phyloP scores from a whole-genome alignment of 257 asterid genomes.

The Penstemon barbatus region DNA sequence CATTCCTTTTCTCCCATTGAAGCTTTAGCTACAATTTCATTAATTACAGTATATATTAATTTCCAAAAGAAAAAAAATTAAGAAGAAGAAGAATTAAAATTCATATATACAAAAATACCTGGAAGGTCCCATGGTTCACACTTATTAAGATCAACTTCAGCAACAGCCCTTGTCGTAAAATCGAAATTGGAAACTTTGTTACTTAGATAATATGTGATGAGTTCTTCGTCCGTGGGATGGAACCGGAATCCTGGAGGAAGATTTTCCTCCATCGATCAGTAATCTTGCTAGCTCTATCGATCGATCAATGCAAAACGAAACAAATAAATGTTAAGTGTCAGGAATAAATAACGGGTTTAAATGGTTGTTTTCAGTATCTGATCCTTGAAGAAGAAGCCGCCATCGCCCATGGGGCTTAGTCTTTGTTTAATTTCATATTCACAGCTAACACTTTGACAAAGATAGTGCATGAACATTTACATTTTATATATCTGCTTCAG shows the following conservation, averaged over 20 bases:
- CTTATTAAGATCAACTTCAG: conserved; percentile 77
- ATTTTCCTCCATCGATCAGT: conserved; percentile 52
- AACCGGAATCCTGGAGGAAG: conserved; percentile 91
- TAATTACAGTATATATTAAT: too few relatives aligned
- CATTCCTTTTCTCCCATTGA: conserved; percentile 90
- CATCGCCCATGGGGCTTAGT: conserved; percentile 28
- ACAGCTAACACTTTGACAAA: conserved; percentile 92
- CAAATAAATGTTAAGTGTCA: conserved; percentile 32
- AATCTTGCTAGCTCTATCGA: background rate
- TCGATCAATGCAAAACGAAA: background rate
- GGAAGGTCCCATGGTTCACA: conserved; percentile 96
- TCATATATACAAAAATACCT: conserved; percentile 35
- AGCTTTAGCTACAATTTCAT: conserved; percentile 40
- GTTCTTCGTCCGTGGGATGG: conserved; percentile 88
- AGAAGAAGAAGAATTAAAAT: background rate
- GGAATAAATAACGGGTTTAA: conserved; percentile 28
- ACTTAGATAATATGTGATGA: conserved; percentile 61
- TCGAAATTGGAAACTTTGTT: conserved; percentile 62
- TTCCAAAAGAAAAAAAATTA: background rate
- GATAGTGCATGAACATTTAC: conserved; percentile 41
- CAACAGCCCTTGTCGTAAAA: conserved; percentile 52
- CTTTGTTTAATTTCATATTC: conserved; percentile 42
- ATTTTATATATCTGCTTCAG: conserved; percentile 6
- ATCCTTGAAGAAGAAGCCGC: conserved; percentile 64
- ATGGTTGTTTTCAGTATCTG: conserved; percentile 32